A percentile compares a stretch with the other conserved stretches of the same genome.
phyloP scores from a whole-genome alignment of 2,329 filamentous ascomycete species.

The Phoma sp. region DNA sequence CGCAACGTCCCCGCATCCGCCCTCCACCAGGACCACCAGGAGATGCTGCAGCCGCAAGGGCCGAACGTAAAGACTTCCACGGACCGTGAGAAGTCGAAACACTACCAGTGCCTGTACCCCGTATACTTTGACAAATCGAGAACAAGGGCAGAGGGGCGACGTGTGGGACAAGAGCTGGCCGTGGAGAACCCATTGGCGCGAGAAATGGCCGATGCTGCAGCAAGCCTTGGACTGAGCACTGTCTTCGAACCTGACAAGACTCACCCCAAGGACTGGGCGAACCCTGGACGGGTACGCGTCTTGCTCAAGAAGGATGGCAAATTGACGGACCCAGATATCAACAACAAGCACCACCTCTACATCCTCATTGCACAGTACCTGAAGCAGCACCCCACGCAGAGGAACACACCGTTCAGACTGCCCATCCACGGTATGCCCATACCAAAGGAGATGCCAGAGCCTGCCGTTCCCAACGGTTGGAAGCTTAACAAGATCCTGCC shows the following conservation, averaged over 20 bases:
- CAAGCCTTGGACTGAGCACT: constrained; percentile 70
- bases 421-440: constrained; percentile 76
- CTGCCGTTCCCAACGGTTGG: constrained; percentile 79
- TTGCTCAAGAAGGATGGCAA: constrained; percentile 70
- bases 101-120: constrained; percentile 91
- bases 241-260: constrained; percentile 90
- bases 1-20: constrained; percentile 26
- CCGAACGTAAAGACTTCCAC: constrained; percentile 51
- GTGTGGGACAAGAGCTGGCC: constrained; percentile 75
- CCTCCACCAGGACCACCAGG: constrained; percentile 34
- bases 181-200: constrained; percentile 86
- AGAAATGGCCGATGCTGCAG: constrained; percentile 82
- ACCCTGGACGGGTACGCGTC: constrained; percentile 88
- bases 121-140: constrained; percentile 88
- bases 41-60: constrained; percentile 47
- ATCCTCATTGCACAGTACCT: constrained; percentile 80
- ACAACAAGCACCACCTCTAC: constrained; percentile 88
- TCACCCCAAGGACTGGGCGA: constrained; percentile 97
- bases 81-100: constrained; percentile 67
- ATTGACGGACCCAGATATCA: constrained; percentile 60
- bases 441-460: constrained; percentile 71
- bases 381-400: constrained; percentile 77
- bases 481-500: constrained; percentile 87
- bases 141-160: constrained; percentile 78
- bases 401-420: constrained; percentile 73